phyloP scores from a whole-genome alignment of 2,329 filamentous ascomycete species.

The Xylariales sp. region DNA sequence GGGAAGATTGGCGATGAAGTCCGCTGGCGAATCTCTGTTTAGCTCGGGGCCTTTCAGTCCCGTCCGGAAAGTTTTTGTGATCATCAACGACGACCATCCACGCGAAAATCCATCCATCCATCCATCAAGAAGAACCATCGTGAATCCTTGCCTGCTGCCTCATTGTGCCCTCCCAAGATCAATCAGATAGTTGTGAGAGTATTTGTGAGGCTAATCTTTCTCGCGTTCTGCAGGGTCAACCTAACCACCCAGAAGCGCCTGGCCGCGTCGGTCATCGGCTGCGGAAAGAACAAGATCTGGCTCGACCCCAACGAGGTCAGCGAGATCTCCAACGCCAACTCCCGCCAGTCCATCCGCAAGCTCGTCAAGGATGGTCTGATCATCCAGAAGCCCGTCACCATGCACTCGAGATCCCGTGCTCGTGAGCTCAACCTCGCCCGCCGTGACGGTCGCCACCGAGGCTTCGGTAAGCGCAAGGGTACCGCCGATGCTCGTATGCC shows the following conservation, averaged over 20 bases:
- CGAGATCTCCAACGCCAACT: slow-evolving; percentile 99
- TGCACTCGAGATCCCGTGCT: slow-evolving; percentile 97
- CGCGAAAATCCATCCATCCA: too few relatives aligned
- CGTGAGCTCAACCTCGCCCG: slow-evolving; percentile 92
- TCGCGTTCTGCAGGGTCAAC: slow-evolving; percentile 75
- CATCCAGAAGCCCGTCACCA: slow-evolving; percentile 99
- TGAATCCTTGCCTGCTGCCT: too few relatives aligned
- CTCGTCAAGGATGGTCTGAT: slow-evolving; percentile 99
- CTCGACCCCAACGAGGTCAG: slow-evolving; percentile 98
- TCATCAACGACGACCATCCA: too few relatives aligned
- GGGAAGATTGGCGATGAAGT: too few relatives aligned
- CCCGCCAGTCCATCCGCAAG: slow-evolving; percentile 99
- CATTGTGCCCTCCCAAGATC: neutral
- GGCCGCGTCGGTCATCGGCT: slow-evolving; percentile 96
- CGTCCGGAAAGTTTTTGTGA: too few relatives aligned
- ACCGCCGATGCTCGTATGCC: slow-evolving; percentile 99
- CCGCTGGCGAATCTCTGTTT: too few relatives aligned
- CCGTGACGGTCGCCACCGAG: slow-evolving; percentile 94
- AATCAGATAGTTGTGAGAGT: too few relatives aligned
- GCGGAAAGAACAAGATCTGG: slow-evolving; percentile 99
- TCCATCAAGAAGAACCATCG: too few relatives aligned
- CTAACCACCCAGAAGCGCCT: slow-evolving; percentile 99
- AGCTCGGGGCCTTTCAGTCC: too few relatives aligned
- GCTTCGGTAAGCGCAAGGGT: slow-evolving; percentile 99
- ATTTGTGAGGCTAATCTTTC: slow-evolving; percentile 17